Percentiles rank a stretch among this genome's conserved stretches.
Conservation (phyloP, 2,329 filamentous ascomycete genomes). For the Pyrenophora teres region DNA sequence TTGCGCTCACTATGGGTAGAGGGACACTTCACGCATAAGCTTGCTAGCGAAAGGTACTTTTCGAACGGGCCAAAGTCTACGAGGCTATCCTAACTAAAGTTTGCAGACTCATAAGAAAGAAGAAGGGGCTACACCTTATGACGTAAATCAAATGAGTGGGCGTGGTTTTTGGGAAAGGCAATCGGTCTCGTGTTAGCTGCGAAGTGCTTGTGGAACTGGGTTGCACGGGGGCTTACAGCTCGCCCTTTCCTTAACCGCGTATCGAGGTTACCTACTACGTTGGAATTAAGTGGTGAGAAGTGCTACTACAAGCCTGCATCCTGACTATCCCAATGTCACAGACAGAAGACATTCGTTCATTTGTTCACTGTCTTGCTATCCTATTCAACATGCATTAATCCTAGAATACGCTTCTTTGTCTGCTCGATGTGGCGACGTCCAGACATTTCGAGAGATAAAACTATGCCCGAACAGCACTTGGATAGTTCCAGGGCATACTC, state of each 20-base stretch:
- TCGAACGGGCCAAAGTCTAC: background rate
- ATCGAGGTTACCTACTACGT: background rate
- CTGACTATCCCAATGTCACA: background rate
- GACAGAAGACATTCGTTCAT: background rate
- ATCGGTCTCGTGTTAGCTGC: background rate
- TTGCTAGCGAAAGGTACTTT: background rate
- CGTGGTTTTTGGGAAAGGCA: no score
- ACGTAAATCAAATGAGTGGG: no score
- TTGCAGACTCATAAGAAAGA: background rate
- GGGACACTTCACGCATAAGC: background rate
- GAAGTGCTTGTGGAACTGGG: background rate
- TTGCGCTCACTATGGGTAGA: background rate
- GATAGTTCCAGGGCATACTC: slow-evolving; percentile 2
- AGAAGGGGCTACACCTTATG: background rate
- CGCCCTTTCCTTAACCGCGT: background rate
- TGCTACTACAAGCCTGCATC: background rate
- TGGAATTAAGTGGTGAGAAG: no score
- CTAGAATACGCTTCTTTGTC: background rate
- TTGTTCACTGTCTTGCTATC: background rate
- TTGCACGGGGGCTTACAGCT: background rate
- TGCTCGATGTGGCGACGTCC: background rate
- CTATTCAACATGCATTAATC: background rate
- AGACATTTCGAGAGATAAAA: slow-evolving; percentile 14
- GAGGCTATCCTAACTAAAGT: background rate
- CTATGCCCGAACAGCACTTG: slow-evolving; percentile 11